Percentiles rank a stretch among this genome's conserved stretches.
These are phyloP conservation scores for Aspergillus glaucus DNA, from an alignment of 2,329 filamentous ascomycete species.

Conservation along the genomic window DNA sequence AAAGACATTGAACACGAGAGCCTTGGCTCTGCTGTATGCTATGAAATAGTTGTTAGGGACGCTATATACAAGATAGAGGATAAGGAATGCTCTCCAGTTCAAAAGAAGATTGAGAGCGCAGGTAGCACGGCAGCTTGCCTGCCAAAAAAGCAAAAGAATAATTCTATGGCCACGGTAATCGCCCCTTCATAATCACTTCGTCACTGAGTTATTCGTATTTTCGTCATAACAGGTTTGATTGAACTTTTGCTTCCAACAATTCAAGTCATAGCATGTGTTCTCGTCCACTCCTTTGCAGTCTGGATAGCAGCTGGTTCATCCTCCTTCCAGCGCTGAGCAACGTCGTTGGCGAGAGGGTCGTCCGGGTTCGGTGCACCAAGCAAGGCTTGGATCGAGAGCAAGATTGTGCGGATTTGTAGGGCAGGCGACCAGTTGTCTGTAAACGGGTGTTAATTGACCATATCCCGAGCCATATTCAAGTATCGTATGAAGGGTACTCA, in stretches of 20 bases:
- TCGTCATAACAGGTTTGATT: conserved; percentile 8
- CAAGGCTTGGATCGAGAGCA: conserved; percentile 96
- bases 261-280: conserved; percentile 63
- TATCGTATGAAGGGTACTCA: conserved; percentile 38
- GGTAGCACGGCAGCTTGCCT: background rate
- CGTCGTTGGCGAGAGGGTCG: conserved; percentile 95
- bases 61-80: background rate
- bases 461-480: background rate
- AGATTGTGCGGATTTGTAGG: conserved; percentile 93
- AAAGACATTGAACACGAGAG: background rate
- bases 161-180: conserved; percentile 12
- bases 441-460: conserved; percentile 10
- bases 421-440: conserved; percentile 97
- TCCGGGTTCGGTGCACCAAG: conserved; percentile 96
- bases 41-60: background rate
- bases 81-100: background rate
- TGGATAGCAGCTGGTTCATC: conserved; percentile 87
- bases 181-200: conserved; percentile 29
- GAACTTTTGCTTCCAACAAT: background rate
- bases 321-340: conserved; percentile 97
- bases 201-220: conserved; percentile 12
- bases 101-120: background rate
- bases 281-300: conserved; percentile 88
- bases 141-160: conserved; percentile 4
- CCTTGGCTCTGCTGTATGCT: background rate